These are phyloP conservation scores for Vaccinium darrowii DNA, from an alignment of 148 eudicot species.

Conservation along the genomic window DNA sequence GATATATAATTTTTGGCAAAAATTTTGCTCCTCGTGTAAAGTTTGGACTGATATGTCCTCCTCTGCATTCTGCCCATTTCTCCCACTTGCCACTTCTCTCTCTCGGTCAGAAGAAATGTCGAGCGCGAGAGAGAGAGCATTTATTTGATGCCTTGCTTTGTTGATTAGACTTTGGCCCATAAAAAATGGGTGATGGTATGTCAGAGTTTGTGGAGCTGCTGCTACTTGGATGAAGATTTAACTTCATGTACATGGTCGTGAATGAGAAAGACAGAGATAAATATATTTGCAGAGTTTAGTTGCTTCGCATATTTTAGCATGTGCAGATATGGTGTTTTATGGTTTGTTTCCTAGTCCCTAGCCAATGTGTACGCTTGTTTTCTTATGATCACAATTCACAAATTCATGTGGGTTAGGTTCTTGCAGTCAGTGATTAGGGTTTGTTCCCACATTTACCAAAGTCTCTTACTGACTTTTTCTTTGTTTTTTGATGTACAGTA, in stretches of 20 bases:
- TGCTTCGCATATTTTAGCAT: not conserved
- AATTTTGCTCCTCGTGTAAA: conserved; percentile 4
- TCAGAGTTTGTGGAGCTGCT: not conserved
- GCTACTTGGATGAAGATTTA: not conserved
- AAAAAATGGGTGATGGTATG: not conserved
- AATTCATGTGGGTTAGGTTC: not conserved
- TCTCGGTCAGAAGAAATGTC: not conserved
- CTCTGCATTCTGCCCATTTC: not conserved
- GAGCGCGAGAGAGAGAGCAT: not conserved
- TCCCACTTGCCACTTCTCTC: not conserved
- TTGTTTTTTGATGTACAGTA: too few species aligned
- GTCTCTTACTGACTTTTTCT: not conserved
- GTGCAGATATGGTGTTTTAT: not conserved
- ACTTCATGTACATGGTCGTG: conserved; percentile 3
- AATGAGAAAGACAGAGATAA: not conserved
- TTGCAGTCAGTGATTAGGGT: not conserved
- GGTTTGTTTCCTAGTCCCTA: not conserved
- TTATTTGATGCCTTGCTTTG: conserved; percentile 1
- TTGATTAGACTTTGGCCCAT: not conserved
- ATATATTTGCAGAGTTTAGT: not conserved
- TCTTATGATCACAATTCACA: not conserved
- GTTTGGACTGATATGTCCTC: not conserved
- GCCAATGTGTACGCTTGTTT: not conserved
- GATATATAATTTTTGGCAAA: conserved; percentile 7
- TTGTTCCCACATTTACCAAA: not conserved